Conservation (phyloP, 2,329 filamentous ascomycete genomes). For the Cladophialophora exuberans region DNA sequence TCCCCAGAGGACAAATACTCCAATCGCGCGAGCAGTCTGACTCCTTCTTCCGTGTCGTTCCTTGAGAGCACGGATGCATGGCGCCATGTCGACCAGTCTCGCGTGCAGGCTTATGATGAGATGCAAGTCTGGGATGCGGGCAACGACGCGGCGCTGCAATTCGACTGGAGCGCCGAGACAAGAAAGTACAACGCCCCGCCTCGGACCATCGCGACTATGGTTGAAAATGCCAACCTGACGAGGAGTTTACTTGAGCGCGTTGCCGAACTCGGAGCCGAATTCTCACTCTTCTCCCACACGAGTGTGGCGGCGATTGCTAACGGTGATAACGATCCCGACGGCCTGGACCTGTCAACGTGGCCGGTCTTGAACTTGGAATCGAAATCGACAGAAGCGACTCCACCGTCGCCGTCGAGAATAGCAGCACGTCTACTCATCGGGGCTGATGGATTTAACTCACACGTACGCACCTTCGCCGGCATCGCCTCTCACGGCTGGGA, state of each 20-base stretch:
- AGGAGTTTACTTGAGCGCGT: slow-evolving; percentile 74
- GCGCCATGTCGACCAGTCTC: slow-evolving; percentile 70
- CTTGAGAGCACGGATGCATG: slow-evolving; percentile 84
- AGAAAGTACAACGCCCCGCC: slow-evolving; percentile 38
- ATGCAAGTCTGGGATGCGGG: slow-evolving; percentile 99
- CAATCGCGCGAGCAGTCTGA: slow-evolving; percentile 94
- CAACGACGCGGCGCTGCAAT: slow-evolving; percentile 82
- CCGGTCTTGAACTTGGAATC: slow-evolving; percentile 76
- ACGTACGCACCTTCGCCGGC: slow-evolving; percentile 84
- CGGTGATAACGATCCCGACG: slow-evolving; percentile 67
- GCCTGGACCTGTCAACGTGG: slow-evolving; percentile 81
- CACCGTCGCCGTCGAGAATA: slow-evolving; percentile 51
- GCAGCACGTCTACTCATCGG: slow-evolving; percentile 85
- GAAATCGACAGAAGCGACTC: slow-evolving; percentile 39
- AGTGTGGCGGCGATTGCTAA: slow-evolving; percentile 79
- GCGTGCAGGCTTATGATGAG: slow-evolving; percentile 85
- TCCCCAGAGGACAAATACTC: slow-evolving; percentile 74
- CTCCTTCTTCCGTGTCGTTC: slow-evolving; percentile 82
- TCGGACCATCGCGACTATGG: slow-evolving; percentile 88
- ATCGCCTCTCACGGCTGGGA: slow-evolving; percentile 91
- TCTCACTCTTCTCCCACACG: slow-evolving; percentile 74
- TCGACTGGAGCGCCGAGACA: slow-evolving; percentile 68
- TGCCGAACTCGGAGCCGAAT: slow-evolving; percentile 58
- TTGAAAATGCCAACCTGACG: slow-evolving; percentile 88
- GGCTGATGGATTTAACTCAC: slow-evolving; percentile 92